Conservation (phyloP, 768 basidiomycete species). For the Candolleomyces efflorescens region DNA sequence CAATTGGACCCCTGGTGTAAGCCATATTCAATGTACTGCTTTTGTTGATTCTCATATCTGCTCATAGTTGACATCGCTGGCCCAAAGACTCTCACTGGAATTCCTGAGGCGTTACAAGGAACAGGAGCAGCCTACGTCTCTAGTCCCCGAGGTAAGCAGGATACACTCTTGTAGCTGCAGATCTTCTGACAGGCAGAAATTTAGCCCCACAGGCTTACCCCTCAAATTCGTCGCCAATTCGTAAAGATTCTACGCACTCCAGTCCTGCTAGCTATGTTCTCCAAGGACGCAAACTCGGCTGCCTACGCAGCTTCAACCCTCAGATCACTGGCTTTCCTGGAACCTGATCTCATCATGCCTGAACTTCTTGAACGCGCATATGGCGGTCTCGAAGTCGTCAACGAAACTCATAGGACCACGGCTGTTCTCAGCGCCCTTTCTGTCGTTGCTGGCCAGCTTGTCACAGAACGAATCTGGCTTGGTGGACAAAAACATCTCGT, state of each 20-base stretch:
- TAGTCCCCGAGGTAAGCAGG: constrained; percentile 63
- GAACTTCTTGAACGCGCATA: constrained; percentile 89
- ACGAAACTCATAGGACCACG: constrained; percentile 93
- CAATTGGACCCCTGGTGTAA: constrained; percentile 65
- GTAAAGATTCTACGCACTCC: constrained; percentile 81
- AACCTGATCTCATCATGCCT: constrained; percentile 85
- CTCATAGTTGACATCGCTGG: constrained; percentile 57
- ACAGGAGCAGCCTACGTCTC: constrained; percentile 73
- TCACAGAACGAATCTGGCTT: constrained; percentile 74
- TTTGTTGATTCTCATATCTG: constrained; percentile 7
- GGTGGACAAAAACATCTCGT: constrained; percentile 86
- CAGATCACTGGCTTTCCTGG: constrained; percentile 71
- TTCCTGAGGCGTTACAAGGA: constrained; percentile 78
- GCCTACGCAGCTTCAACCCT: constrained; percentile 79
- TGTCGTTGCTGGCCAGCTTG: constrained; percentile 69
- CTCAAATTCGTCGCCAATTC: constrained; percentile 75
- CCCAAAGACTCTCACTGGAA: constrained; percentile 69
- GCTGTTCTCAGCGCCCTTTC: constrained; percentile 84
- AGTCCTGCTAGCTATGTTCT: constrained; percentile 86
- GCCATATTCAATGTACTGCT: constrained; percentile 13
- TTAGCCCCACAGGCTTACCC: constrained; percentile 75
- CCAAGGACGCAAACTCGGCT: constrained; percentile 78
- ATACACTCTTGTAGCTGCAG: not conserved
- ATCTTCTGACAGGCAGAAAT: not conserved
- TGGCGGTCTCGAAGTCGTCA: constrained; percentile 85